These are phyloP conservation scores for Effrenium voratum DNA, from an alignment of 73 alveolate species.

Conservation along the genomic window DNA sequence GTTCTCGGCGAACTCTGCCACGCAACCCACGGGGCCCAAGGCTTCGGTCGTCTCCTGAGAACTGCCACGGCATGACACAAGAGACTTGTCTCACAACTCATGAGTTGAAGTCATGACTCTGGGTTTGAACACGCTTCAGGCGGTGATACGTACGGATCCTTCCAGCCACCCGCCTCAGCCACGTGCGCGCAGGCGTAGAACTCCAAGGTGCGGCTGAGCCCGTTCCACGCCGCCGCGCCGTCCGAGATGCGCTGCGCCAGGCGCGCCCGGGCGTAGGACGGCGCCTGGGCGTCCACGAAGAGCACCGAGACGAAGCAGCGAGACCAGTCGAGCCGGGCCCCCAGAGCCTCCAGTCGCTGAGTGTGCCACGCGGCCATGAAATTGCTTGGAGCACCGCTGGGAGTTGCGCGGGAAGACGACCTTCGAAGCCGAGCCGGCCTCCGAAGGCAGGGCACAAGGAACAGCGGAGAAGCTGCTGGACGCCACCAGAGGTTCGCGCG, in stretches of 20 bases:
- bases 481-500: too few species aligned
- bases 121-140: neutral
- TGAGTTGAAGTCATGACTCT: neutral
- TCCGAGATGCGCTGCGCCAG: slow-evolving; percentile 24
- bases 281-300: neutral
- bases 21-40: neutral
- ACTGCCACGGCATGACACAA: neutral
- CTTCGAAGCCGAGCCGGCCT: too few species aligned
- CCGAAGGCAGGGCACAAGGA: too few species aligned
- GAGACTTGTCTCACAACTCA: neutral
- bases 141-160: neutral
- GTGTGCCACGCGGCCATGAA: neutral
- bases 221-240: slow-evolving; percentile 32
- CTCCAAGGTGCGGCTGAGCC: neutral
- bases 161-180: neutral
- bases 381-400: too few species aligned
- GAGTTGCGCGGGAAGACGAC: too few species aligned
- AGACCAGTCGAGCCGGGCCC: slow-evolving; percentile 4
- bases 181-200: slow-evolving; percentile 9
- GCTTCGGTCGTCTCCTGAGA: neutral
- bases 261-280: slow-evolving; percentile 2
- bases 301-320: slow-evolving; percentile 14
- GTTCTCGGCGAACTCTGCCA: slow-evolving; percentile 15
- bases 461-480: too few species aligned
- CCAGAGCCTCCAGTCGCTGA: neutral